Percentiles rank a stretch among this genome's conserved stretches.
phyloP scores from a whole-genome alignment of 2,329 filamentous ascomycete genomes.

The Cordyceps cicadae region DNA sequence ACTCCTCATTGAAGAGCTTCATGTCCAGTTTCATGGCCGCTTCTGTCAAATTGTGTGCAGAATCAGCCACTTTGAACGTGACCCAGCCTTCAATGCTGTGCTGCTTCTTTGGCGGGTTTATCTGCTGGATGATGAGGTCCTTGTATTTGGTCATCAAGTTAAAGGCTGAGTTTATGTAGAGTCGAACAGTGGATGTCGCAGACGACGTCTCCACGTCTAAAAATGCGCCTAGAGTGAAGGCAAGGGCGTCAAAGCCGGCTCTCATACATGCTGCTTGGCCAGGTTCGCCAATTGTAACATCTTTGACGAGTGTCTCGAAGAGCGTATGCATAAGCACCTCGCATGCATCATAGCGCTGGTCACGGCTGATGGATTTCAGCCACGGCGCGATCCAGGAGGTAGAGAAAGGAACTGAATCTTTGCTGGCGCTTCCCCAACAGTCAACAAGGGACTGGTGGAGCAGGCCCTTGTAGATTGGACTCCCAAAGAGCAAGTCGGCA shows the following conservation, averaged over 20 bases:
- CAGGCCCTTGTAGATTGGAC: constrained; percentile 54
- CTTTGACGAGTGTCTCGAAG: constrained; percentile 54
- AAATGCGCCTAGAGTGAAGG: constrained; percentile 49
- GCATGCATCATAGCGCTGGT: constrained; percentile 71
- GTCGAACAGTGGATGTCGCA: constrained; percentile 44
- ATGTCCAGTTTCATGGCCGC: constrained; percentile 44
- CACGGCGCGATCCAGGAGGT: constrained; percentile 74
- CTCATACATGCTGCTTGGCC: constrained; percentile 55
- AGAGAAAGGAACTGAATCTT: constrained; percentile 50
- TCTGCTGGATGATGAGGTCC: constrained; percentile 43
- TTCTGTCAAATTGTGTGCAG: constrained; percentile 40
- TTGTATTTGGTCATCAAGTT: constrained; percentile 57
- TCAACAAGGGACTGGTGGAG: constrained; percentile 51
- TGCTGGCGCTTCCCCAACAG: constrained; percentile 32
- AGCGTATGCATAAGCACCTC: constrained; percentile 70
- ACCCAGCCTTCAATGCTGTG: constrained; percentile 27
- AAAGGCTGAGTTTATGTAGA: constrained; percentile 57
- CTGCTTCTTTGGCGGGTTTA: constrained; percentile 20
- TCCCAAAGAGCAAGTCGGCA: constrained; percentile 75
- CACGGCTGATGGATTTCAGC: constrained; percentile 65
- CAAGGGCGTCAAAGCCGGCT: constrained; percentile 54
- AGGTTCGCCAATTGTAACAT: constrained; percentile 43
- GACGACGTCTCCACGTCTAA: constrained; percentile 36
- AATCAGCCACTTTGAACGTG: constrained; percentile 33
- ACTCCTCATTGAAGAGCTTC: constrained; percentile 35